Evolutionary conservation across 495 filamentous ascomycete genomes (phyloP), one percentile per base, ranked within the genome.

Genomic region (Podospora australis): DNA sequence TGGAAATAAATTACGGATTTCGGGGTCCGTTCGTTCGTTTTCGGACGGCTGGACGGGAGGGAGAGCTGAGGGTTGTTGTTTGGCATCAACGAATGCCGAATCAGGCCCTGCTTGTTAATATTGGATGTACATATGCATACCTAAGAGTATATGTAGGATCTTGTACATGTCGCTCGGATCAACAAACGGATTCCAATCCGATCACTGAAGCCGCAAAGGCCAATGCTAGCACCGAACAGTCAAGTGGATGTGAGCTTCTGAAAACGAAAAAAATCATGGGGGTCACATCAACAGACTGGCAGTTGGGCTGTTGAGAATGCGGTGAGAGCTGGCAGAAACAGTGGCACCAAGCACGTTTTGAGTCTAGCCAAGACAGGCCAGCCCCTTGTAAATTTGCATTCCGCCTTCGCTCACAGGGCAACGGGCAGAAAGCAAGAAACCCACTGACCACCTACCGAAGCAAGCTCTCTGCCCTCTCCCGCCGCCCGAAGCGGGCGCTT

Each of bases 361-460:
- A 44, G 48, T 19, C 26, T 60, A 56, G 59, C 46, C 48, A 32
- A 50, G 47, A 43, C 51, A 48, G 55, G 53, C 63, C 57, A 61
- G 24, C 57, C 63, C 54, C 57, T 46, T 58, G 48, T 42, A 50
- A 50, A 52, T 57, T 57, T 59, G 25, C 52, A 14, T 28, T 42
- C 39, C 42, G 13, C 20, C 44, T 34, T 39, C 55, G 55, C 53
- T 46, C 49, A 58, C 60, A 51, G 51, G 58, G 63, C 63, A 60
- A 64, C 60, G 42, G 49, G 28, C 38, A 41, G 50, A 49, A n/a
- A 52, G 43, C 53, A 47, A 29, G 32, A 39, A 32, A 44, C 38
- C 44, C 50, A 39, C 45, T 19, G 17, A 28, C 40, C 36, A 28
- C 39, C 32, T 30, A 19, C 45, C 26, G 39, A 34, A 35, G 20